Evolutionary conservation across 768 basidiomycete species (phyloP), one percentile per base, ranked within the genome.

Genomic region (Boletus tylopilopsis): DNA sequence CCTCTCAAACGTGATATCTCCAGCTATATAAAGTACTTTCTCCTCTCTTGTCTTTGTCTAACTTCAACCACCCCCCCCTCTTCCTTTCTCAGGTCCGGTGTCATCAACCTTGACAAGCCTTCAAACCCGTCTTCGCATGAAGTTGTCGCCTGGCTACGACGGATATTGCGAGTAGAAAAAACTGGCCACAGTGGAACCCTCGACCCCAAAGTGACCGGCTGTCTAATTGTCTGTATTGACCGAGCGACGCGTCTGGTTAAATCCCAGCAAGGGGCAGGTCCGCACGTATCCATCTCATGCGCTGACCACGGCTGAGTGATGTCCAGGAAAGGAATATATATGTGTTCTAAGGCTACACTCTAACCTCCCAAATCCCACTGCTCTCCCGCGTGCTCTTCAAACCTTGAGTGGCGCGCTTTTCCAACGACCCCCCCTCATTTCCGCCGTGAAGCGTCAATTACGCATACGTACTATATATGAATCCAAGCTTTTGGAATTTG

Each of bases 71-170:
- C 27, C 49, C 19, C 12, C 9, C 22, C 42, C n/a, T n/a, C n/a
- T n/a, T n/a, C n/a, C n/a, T n/a, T n/a, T n/a, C n/a, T 41, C 56
- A 95, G 93, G 76, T 92, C 94, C 58, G 96, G 96, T 59, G 91
- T 97, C 45, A 99, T 99, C 68, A 99, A 99, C 74, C 78, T 99
- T 58, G 96, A 99, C 81, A 99, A 99, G 66, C 96, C 96, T 21
- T 97, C 95, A 27, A 99, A 98, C 72, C 95, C 95, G 4, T 96
- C 94, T 16, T 95, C 94, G 5, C 96, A 99, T 70, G 96, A 99
- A 76, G 96, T 99, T 46, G 96, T 99, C 57, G 96, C 96, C 15
- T 99, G 96, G 96, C 73, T 99, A 55, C 81, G 94, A 60, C 83
- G 96, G n/a, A 99, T 99, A 56, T 71, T 99, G 46, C 85, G 94